These are phyloP conservation scores for Bipolaris victoriae DNA, from an alignment of 2,329 filamentous ascomycete genomes.

Conservation along the genomic window DNA sequence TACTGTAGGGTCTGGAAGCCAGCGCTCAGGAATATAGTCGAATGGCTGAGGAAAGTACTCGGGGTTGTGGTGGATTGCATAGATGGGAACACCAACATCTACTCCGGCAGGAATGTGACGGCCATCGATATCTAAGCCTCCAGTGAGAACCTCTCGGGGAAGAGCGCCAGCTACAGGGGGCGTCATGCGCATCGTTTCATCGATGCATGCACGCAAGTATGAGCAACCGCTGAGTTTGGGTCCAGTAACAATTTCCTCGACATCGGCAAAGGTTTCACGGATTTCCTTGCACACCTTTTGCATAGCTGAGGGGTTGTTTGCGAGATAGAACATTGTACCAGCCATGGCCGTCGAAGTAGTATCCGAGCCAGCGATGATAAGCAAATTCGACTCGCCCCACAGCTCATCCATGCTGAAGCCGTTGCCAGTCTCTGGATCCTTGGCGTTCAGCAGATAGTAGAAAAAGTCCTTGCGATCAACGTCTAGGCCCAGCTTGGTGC, in stretches of 20 bases:
- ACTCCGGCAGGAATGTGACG: slow-evolving; percentile 45
- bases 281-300: slow-evolving; percentile 45
- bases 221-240: slow-evolving; percentile 41
- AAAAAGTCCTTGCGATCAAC: slow-evolving; percentile 56
- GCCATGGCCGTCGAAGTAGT: slow-evolving; percentile 53
- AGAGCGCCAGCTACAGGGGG: slow-evolving; percentile 49
- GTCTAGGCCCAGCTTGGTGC: slow-evolving; percentile 50
- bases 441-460: slow-evolving; percentile 55
- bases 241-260: slow-evolving; percentile 49
- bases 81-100: slow-evolving; percentile 47
- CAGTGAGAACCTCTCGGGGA: slow-evolving; percentile 46
- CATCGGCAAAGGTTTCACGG: slow-evolving; percentile 39
- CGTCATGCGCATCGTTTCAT: slow-evolving; percentile 51
- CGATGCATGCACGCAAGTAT: slow-evolving; percentile 49
- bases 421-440: slow-evolving; percentile 54
- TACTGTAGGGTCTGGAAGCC: slow-evolving; percentile 39
- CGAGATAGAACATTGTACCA: slow-evolving; percentile 54
- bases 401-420: slow-evolving; percentile 55
- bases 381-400: slow-evolving; percentile 56
- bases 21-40: slow-evolving; percentile 48
- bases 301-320: slow-evolving; percentile 47
- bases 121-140: slow-evolving; percentile 48
- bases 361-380: slow-evolving; percentile 58
- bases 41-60: slow-evolving; percentile 49
- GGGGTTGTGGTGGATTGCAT: slow-evolving; percentile 49